Percentiles rank a stretch among this genome's conserved stretches.
Evolutionary conservation across 495 filamentous ascomycete species (phyloP).

Genomic region (Penicillium dipodomyicola): DNA sequence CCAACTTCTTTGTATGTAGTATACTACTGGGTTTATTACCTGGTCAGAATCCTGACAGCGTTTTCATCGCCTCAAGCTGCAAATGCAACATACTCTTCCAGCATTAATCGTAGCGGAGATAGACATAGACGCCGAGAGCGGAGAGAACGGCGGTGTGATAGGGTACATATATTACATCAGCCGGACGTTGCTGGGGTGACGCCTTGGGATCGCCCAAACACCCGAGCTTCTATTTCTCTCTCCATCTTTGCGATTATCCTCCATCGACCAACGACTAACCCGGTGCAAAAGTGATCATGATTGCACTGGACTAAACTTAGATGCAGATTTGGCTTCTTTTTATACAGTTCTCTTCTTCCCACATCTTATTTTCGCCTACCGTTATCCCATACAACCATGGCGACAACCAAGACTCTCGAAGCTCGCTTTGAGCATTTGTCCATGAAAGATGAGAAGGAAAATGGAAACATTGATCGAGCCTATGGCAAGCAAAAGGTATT

Average conservation of each 20-base stretch:
- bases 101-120: not conserved
- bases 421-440: slow-evolving; percentile 78
- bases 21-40: not conserved
- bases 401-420: slow-evolving; percentile 63
- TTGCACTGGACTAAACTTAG: slow-evolving; percentile 3
- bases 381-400: slow-evolving; percentile 39
- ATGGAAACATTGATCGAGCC: slow-evolving; percentile 41
- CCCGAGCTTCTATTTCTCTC: slow-evolving; percentile 17
- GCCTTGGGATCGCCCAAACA: slow-evolving; percentile 32
- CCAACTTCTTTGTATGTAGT: not conserved
- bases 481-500: slow-evolving; percentile 71
- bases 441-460: slow-evolving; percentile 77
- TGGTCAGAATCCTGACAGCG: not conserved
- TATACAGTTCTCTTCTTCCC: slow-evolving; percentile 6
- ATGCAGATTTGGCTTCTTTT: not conserved
- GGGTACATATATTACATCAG: not conserved
- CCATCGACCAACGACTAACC: slow-evolving; percentile 17
- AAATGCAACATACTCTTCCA: not conserved
- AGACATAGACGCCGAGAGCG: not conserved
- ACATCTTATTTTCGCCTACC: slow-evolving; percentile 1
- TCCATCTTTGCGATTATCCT: slow-evolving; percentile 18
- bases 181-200: slow-evolving; percentile 41
- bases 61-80: not conserved
- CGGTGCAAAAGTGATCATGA: slow-evolving; percentile 14
- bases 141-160: slow-evolving; percentile 1